Conservation (phyloP, 352 stramenopile species). For the Phytophthora idaei region DNA sequence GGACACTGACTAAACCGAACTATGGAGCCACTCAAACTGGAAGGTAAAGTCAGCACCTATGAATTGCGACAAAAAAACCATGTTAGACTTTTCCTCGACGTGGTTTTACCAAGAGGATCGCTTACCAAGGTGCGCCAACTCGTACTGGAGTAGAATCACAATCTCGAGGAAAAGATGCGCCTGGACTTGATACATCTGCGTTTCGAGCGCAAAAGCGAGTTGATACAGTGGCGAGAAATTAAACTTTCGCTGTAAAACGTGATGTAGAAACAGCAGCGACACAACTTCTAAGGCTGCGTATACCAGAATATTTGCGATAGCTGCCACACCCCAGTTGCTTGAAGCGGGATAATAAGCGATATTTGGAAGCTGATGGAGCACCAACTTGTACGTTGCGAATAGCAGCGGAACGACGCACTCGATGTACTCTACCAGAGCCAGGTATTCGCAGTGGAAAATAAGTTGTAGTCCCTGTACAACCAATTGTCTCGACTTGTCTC, state of each 20-base stretch:
- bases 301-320: constrained; percentile 13
- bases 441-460: constrained; percentile 41
- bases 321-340: constrained; percentile 1
- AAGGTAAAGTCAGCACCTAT: constrained; percentile 11
- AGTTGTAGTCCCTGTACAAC: constrained; percentile 29
- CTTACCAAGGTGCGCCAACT: constrained; percentile 15
- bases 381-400: constrained; percentile 33
- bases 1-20: neutral
- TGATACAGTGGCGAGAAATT: constrained; percentile 35
- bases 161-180: constrained; percentile 9
- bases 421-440: constrained; percentile 42
- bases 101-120: neutral
- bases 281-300: constrained; percentile 38
- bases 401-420: constrained; percentile 41
- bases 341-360: constrained; percentile 37
- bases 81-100: too few relatives aligned
- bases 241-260: constrained; percentile 34
- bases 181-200: constrained; percentile 22
- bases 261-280: constrained; percentile 25
- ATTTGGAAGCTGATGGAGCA: constrained; percentile 41
- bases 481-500: constrained; percentile 8
- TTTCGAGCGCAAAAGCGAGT: constrained; percentile 49
- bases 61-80: too few relatives aligned
- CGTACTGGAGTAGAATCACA: constrained; percentile 9
- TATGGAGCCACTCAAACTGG: constrained; percentile 7